These are phyloP conservation scores for Pythium biforme DNA, from an alignment of 352 stramenopile genomes.

Conservation along the genomic window DNA sequence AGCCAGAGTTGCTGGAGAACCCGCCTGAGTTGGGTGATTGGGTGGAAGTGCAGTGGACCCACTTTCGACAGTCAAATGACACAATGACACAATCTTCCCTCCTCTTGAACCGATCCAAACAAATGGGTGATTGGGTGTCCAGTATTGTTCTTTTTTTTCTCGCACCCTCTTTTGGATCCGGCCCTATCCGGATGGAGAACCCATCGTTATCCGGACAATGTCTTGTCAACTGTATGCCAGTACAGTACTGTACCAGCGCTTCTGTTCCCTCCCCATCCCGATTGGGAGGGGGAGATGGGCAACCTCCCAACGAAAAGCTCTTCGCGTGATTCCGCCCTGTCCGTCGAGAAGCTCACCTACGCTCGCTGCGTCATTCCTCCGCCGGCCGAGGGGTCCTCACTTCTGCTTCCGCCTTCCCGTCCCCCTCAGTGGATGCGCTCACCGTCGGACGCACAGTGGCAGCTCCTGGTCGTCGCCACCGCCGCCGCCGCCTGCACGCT, in stretches of 20 bases:
- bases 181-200: constrained; percentile 15
- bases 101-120: too few relatives aligned
- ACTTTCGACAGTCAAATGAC: too few relatives aligned
- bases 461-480: constrained; percentile 30
- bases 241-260: too few relatives aligned
- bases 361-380: not conserved
- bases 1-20: too few relatives aligned
- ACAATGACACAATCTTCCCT: too few relatives aligned
- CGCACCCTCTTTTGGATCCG: not conserved
- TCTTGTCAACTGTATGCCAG: constrained; percentile 20
- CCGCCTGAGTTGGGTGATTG: too few relatives aligned
- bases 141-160: not conserved
- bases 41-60: too few relatives aligned
- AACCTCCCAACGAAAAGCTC: not conserved
- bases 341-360: constrained; percentile 3
- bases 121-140: not conserved
- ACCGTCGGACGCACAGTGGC: constrained; percentile 24
- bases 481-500: constrained; percentile 56
- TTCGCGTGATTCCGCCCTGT: not conserved
- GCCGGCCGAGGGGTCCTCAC: not conserved
- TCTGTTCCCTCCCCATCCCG: not conserved
- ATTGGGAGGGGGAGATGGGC: constrained; percentile 13
- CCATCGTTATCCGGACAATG: constrained; percentile 12
- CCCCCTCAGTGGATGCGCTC: constrained; percentile 24
- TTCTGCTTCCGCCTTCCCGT: constrained; percentile 13